A percentile compares a stretch with the other conserved stretches of the same genome.
Evolutionary conservation across 148 eudicot species (phyloP).

Genomic region (Rhododendron kiyosumense): DNA sequence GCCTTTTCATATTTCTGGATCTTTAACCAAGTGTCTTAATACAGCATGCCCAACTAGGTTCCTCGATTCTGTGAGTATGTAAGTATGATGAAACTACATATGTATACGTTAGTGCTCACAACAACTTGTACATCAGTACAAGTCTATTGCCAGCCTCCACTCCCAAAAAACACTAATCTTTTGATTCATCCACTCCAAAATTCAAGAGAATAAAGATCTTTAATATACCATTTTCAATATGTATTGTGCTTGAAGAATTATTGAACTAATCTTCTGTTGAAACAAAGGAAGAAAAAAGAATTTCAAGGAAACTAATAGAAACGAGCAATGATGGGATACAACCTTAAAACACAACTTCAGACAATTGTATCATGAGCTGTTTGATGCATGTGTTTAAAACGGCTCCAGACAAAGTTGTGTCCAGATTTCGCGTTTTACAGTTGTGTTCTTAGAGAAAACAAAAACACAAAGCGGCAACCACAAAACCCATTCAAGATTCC

Average conservation of each 20-base stretch:
- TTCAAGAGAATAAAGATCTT: not conserved
- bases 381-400: too few relatives aligned
- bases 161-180: not conserved
- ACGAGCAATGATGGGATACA: too few relatives aligned
- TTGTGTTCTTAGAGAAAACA: not conserved
- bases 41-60: not conserved
- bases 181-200: not conserved
- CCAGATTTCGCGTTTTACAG: not conserved
- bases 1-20: not conserved
- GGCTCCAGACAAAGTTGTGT: not conserved
- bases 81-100: not conserved
- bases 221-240: not conserved
- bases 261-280: not conserved
- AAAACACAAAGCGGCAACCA: not conserved
- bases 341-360: not conserved
- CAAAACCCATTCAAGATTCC: not conserved
- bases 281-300: not conserved
- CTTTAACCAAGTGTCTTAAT: not conserved
- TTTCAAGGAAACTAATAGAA: too few relatives aligned
- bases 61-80: not conserved
- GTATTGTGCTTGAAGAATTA: not conserved
- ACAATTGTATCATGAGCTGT: too few relatives aligned
- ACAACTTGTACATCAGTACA: not conserved
- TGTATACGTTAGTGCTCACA: not conserved
- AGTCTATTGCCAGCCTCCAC: too few relatives aligned